A percentile compares a stretch with the other conserved stretches of the same genome.
These are phyloP conservation scores for Trifolium subterraneum DNA, from an alignment of 306 rosid genomes.

Conservation along the genomic window DNA sequence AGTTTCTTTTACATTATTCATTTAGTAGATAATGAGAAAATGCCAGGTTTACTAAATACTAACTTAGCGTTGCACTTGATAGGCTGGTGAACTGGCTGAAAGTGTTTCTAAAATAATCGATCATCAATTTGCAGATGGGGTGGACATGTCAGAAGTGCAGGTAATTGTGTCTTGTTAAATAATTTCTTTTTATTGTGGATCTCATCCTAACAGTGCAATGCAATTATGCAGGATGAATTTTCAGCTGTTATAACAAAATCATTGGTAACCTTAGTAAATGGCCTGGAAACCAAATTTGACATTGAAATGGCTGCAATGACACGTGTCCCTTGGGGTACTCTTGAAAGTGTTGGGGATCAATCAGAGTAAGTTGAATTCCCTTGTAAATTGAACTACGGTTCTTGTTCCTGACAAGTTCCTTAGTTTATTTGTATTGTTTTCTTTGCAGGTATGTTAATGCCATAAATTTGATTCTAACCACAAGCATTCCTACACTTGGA, in stretches of 20 bases:
- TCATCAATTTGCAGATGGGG: constrained; percentile 72
- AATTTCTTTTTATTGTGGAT: constrained; percentile 4
- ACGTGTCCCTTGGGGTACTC: constrained; percentile 90
- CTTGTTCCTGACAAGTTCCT: constrained; percentile 22
- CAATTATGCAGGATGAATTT: constrained; percentile 85
- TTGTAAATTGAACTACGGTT: constrained; percentile 18
- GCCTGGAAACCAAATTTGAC: constrained; percentile 95
- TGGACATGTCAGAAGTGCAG: constrained; percentile 98
- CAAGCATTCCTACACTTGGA: constrained; percentile 94
- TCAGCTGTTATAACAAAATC: constrained; percentile 93
- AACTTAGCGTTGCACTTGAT: constrained; percentile 46
- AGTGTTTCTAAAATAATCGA: constrained; percentile 91
- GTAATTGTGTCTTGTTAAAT: constrained; percentile 50
- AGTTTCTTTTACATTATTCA: constrained; percentile 49
- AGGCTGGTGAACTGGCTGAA: constrained; percentile 99
- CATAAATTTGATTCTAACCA: constrained; percentile 87
- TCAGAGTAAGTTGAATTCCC: constrained; percentile 75
- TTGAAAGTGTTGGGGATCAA: constrained; percentile 98
- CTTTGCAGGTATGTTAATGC: constrained; percentile 91
- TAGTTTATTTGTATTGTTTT: constrained; percentile 39
- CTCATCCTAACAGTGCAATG: constrained; percentile 39
- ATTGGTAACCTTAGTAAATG: constrained; percentile 89
- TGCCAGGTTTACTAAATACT: constrained; percentile 40
- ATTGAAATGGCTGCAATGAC: constrained; percentile 98
- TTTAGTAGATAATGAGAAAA: constrained; percentile 36